Conservation (phyloP, 2,329 filamentous ascomycete genomes). For the Juglanconis juglandina region DNA sequence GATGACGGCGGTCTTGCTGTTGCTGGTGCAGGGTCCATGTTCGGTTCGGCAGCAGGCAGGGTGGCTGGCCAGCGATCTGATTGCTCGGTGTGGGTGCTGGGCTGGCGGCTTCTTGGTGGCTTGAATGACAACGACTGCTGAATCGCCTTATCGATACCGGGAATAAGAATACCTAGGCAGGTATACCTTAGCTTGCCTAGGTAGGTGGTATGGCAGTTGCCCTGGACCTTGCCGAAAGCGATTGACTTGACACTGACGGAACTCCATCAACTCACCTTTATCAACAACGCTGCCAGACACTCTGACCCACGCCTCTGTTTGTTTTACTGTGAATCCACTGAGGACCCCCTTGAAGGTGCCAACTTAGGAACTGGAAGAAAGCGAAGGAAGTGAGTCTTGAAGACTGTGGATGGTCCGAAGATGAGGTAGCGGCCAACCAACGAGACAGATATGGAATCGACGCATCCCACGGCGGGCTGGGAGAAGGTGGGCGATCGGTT, state of each 20-base stretch:
- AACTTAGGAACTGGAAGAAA: neutral
- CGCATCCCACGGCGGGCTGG: slow-evolving; percentile 81
- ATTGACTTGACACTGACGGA: neutral
- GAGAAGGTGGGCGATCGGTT: slow-evolving; percentile 89
- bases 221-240: neutral
- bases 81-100: no score
- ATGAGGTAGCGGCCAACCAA: slow-evolving; percentile 31
- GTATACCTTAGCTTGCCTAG: neutral
- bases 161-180: neutral
- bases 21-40: no score
- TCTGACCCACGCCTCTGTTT: neutral
- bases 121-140: no score
- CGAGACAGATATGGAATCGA: slow-evolving; percentile 47
- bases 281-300: neutral
- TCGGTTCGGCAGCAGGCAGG: no score
- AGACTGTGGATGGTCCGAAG: neutral
- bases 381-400: neutral
- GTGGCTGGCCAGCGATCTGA: no score
- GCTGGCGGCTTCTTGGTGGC: no score
- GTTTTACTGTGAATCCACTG: neutral
- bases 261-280: neutral
- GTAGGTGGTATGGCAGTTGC: no score
- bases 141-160: neutral
- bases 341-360: no score
- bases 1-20: no score